A percentile compares a stretch with the other conserved stretches of the same genome.
These are phyloP conservation scores for Sechiopsis laciniata DNA, from an alignment of 306 rosid species.

Conservation along the genomic window DNA sequence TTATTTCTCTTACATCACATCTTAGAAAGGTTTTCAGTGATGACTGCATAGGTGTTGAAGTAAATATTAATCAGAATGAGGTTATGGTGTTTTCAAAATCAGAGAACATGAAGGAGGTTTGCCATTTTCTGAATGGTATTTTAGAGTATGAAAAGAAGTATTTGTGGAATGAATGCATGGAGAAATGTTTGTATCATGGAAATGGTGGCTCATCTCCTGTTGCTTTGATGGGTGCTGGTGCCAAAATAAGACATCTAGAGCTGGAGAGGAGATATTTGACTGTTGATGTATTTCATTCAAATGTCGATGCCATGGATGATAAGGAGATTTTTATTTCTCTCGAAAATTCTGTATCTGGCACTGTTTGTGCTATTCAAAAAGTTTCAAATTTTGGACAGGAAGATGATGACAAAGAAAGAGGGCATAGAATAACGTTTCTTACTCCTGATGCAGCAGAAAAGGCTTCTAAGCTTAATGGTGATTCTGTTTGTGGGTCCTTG, in stretches of 20 bases:
- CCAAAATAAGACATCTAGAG: conserved; percentile 82
- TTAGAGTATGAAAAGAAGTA: conserved; percentile 54
- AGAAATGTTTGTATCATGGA: conserved; percentile 65
- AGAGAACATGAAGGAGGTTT: conserved; percentile 45
- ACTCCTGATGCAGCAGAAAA: conserved; percentile 69
- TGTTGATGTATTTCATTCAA: conserved; percentile 55
- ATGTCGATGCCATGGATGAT: conserved; percentile 47
- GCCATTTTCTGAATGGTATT: conserved; percentile 33
- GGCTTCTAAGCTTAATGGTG: conserved; percentile 47
- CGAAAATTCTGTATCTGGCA: conserved; percentile 50
- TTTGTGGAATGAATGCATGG: conserved; percentile 65
- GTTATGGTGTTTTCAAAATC: conserved; percentile 54
- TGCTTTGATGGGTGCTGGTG: conserved; percentile 92
- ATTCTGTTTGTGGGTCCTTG: conserved; percentile 43
- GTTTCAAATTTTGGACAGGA: conserved; percentile 40
- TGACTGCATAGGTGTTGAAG: conserved; percentile 60
- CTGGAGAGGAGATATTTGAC: conserved; percentile 67
- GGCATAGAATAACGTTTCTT: conserved; percentile 63
- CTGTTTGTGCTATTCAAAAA: conserved; percentile 64
- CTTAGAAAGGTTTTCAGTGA: conserved; percentile 49
- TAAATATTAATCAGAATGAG: conserved; percentile 50
- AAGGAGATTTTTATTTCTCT: conserved; percentile 69
- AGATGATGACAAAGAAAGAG: conserved; percentile 44
- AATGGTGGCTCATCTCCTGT: conserved; percentile 50
- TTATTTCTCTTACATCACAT: conserved; percentile 45